phyloP scores from a whole-genome alignment of 2,329 filamentous ascomycete species.

The Penicillium sp. region DNA sequence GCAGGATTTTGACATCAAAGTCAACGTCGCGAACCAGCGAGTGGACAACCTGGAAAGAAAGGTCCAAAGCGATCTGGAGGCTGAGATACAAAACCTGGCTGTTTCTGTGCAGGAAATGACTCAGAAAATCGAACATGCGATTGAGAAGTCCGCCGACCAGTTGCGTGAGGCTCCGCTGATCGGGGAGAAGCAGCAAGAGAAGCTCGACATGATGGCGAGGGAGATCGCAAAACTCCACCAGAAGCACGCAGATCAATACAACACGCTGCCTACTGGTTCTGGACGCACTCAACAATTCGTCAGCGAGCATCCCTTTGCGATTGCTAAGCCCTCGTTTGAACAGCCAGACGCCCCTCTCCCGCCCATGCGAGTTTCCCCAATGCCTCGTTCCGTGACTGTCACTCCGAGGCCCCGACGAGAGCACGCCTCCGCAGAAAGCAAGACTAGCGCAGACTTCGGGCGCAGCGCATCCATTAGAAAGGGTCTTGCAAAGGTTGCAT shows the following conservation, averaged over 20 bases:
- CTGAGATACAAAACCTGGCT: conserved; percentile 10
- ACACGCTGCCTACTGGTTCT: background rate
- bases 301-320: conserved; percentile 1
- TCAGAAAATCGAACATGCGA: conserved; percentile 6
- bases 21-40: conserved; percentile 12
- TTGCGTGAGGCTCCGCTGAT: conserved; percentile 7
- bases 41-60: conserved; percentile 13
- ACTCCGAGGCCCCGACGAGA: background rate
- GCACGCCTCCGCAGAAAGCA: background rate
- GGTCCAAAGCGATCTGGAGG: conserved; percentile 12
- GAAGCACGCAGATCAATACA: background rate
- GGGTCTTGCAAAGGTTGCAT: conserved; percentile 3
- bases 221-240: conserved; percentile 14
- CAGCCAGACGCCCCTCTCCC: background rate
- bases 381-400: background rate
- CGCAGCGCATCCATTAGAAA: conserved; percentile 17
- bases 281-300: background rate
- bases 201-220: conserved; percentile 9
- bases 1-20: conserved; percentile 14
- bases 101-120: conserved; percentile 10
- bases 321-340: conserved; percentile 7
- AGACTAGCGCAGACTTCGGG: background rate
- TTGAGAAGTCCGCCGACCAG: background rate
- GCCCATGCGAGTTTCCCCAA: background rate
- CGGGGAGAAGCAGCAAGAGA: conserved; percentile 12